Evolutionary conservation across 2,329 filamentous ascomycete species (phyloP).

Genomic region (Pyricularia pennisetigena): DNA sequence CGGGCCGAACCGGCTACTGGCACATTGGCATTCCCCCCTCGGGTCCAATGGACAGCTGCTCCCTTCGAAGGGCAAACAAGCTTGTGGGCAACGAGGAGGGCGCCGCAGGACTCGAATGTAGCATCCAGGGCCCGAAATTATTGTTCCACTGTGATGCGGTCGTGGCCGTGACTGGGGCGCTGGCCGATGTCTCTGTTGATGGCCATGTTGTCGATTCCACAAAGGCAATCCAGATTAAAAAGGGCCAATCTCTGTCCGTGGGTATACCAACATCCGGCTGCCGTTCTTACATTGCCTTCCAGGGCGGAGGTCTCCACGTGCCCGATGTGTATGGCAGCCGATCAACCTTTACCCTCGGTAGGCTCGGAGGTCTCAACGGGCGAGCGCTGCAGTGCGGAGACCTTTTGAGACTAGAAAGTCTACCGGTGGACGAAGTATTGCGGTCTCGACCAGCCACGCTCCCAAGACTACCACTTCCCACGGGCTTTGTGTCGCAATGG

Average conservation of each 20-base stretch:
- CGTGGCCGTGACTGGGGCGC: slow-evolving; percentile 22
- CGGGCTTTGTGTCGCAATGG: slow-evolving; percentile 11
- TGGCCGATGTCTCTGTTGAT: slow-evolving; percentile 17
- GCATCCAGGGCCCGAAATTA: slow-evolving; percentile 21
- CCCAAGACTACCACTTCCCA: neutral
- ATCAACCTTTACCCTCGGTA: slow-evolving; percentile 21
- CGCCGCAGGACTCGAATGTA: slow-evolving; percentile 24
- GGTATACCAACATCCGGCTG: slow-evolving; percentile 18
- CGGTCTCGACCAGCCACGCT: neutral
- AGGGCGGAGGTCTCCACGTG: slow-evolving; percentile 21
- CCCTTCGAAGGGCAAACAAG: slow-evolving; percentile 23
- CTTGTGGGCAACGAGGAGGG: slow-evolving; percentile 21
- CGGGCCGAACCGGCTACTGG: slow-evolving; percentile 26
- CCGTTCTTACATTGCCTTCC: slow-evolving; percentile 23
- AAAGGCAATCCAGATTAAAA: neutral
- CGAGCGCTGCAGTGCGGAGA: slow-evolving; percentile 21
- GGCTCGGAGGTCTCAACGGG: slow-evolving; percentile 23
- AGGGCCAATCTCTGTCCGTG: slow-evolving; percentile 11
- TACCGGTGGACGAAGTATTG: neutral
- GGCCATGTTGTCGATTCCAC: neutral
- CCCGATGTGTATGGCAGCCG: slow-evolving; percentile 22
- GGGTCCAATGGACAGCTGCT: slow-evolving; percentile 30
- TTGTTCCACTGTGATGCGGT: slow-evolving; percentile 21
- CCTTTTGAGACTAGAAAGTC: slow-evolving; percentile 15
- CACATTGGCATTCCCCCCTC: slow-evolving; percentile 26